Percentiles rank a stretch among this genome's conserved stretches.
Evolutionary conservation across 352 stramenopile species (phyloP).

Genomic region (Peronosclerospora sorghi): DNA sequence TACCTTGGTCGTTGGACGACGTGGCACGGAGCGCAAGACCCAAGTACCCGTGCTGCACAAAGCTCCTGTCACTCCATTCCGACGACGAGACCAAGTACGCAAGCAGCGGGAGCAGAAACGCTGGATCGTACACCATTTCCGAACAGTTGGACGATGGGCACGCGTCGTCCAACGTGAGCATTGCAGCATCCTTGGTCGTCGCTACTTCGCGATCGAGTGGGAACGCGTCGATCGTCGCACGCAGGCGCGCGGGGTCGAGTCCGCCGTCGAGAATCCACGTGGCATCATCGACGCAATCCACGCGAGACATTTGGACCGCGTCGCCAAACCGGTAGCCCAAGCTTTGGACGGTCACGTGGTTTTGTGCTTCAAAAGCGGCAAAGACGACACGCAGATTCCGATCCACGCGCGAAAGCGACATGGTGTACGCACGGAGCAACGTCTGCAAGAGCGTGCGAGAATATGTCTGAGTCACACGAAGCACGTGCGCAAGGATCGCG

Average conservation of each 20-base stretch:
- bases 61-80: conserved; percentile 33
- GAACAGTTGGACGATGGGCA: background rate
- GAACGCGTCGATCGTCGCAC: conserved; percentile 61
- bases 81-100: conserved; percentile 68
- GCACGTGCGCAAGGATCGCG: conserved; percentile 31
- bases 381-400: conserved; percentile 41
- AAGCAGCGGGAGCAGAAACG: conserved; percentile 53
- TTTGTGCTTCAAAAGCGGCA: conserved; percentile 38
- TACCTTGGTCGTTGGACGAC: conserved; percentile 42
- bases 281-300: conserved; percentile 53
- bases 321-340: conserved; percentile 62
- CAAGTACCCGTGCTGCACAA: conserved; percentile 66
- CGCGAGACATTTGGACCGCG: too few species aligned
- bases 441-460: conserved; percentile 39
- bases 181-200: conserved; percentile 11
- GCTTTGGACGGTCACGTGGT: conserved; percentile 30
- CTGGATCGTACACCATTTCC: background rate
- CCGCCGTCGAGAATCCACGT: conserved; percentile 54
- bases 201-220: conserved; percentile 39
- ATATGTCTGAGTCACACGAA: conserved; percentile 32
- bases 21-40: conserved; percentile 58
- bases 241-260: conserved; percentile 49
- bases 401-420: conserved; percentile 56
- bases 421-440: conserved; percentile 52
- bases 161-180: too few species aligned